These are phyloP conservation scores for Torulaspora gathmanii DNA, from an alignment of 805 yeast species.

Conservation along the genomic window DNA sequence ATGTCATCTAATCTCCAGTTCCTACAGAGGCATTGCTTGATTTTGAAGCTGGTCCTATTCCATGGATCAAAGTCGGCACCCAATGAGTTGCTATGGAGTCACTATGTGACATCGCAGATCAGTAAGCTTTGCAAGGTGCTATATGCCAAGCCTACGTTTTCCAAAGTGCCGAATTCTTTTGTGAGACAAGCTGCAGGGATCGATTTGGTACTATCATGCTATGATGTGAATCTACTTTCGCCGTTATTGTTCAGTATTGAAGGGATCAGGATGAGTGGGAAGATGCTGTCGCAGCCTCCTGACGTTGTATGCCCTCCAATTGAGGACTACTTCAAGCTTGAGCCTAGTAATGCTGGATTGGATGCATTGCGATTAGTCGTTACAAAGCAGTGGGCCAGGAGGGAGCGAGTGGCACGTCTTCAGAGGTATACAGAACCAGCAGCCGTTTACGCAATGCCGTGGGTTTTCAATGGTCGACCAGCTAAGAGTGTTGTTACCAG, in stretches of 20 bases:
- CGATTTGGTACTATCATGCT: conserved; percentile 17
- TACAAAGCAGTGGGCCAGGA: conserved; percentile 7
- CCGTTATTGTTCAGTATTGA: conserved; percentile 15
- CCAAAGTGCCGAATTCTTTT: conserved; percentile 7
- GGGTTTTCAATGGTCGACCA: conserved; percentile 6
- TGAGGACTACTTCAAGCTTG: conserved; percentile 4
- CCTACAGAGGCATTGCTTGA: conserved; percentile 13
- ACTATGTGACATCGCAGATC: conserved; percentile 10
- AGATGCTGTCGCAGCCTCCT: neutral
- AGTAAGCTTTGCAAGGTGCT: conserved; percentile 17
- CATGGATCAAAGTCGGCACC: conserved; percentile 7
- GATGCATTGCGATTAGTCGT: conserved; percentile 6
- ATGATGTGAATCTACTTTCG: conserved; percentile 11
- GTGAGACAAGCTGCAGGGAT: conserved; percentile 12
- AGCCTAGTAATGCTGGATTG: conserved; percentile 5
- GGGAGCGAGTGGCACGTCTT: conserved; percentile 3
- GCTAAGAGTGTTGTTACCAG: neutral
- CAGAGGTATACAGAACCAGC: neutral
- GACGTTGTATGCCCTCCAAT: conserved; percentile 1
- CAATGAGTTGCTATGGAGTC: conserved; percentile 15
- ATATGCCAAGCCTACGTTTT: conserved; percentile 19
- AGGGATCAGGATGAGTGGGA: conserved; percentile 12
- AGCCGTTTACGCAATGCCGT: conserved; percentile 1
- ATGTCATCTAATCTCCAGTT: conserved; percentile 7
- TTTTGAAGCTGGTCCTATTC: conserved; percentile 14